Conservation (phyloP, 139 green algal genomes). For the Pseudopediastrum boryanum region DNA sequence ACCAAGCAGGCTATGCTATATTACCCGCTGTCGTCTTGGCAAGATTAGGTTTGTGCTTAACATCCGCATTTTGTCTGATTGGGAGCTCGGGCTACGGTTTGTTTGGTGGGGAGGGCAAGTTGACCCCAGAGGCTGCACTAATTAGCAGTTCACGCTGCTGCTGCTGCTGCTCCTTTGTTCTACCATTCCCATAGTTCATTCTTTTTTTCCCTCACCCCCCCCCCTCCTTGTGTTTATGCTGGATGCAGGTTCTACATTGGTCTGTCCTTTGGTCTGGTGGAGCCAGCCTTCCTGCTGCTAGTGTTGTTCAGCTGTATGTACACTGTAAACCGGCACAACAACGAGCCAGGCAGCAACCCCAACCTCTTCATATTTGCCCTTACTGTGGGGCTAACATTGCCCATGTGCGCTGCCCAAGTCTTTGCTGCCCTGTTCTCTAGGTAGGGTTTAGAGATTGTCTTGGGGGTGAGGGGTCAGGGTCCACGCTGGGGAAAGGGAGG, state of each 20-base stretch:
- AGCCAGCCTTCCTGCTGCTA: constrained; percentile 55
- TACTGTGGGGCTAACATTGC: constrained; percentile 50
- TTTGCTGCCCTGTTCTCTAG: constrained; percentile 56
- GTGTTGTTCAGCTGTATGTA: constrained; percentile 60
- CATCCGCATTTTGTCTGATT: background rate
- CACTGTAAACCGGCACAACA: constrained; percentile 45
- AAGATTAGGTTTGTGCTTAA: background rate
- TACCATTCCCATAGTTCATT: background rate
- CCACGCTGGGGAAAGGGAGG: too few relatives aligned
- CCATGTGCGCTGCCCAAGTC: constrained; percentile 46
- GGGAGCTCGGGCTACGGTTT: background rate
- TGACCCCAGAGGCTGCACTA: background rate
- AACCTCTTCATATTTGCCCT: constrained; percentile 59
- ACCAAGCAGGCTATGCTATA: too few relatives aligned
- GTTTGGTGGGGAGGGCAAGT: background rate
- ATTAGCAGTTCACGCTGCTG: background rate
- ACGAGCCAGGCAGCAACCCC: constrained; percentile 31
- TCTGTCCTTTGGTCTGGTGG: constrained; percentile 51
- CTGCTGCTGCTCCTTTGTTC: background rate
- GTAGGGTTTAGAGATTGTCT: too few relatives aligned
- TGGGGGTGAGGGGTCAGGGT: too few relatives aligned
- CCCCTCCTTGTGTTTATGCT: background rate
- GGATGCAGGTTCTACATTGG: constrained; percentile 46
- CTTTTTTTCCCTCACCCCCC: background rate
- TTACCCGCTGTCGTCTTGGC: too few relatives aligned